phyloP scores from a whole-genome alignment of 2,329 filamentous ascomycete species.

The Diaporthe sp. region DNA sequence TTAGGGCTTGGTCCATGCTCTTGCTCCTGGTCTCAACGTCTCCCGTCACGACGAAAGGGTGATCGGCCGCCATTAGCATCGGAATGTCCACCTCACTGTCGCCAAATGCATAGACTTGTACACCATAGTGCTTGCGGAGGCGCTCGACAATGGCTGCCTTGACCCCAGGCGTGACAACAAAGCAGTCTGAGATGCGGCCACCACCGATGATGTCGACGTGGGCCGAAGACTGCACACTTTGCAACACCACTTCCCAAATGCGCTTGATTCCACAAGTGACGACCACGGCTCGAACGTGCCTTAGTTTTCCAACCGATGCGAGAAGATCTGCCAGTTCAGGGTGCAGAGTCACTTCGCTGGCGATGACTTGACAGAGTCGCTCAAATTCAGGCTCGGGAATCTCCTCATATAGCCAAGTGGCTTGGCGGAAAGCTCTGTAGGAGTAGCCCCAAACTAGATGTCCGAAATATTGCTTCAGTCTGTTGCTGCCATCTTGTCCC shows the following conservation, averaged over 20 bases:
- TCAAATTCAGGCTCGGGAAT: conserved; percentile 52
- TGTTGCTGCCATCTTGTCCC: conserved; percentile 28
- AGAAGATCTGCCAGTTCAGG: conserved; percentile 60
- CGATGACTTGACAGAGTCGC: conserved; percentile 55
- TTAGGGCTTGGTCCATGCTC: conserved; percentile 61
- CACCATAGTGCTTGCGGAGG: neutral
- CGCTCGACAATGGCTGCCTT: conserved; percentile 51
- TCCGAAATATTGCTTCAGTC: conserved; percentile 58
- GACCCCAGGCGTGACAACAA: conserved; percentile 60
- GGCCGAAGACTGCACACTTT: conserved; percentile 50
- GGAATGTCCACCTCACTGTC: conserved; percentile 16
- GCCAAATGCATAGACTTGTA: conserved; percentile 24
- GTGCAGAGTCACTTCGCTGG: conserved; percentile 53
- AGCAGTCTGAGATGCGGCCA: conserved; percentile 55
- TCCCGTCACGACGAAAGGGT: conserved; percentile 66
- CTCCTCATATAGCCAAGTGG: conserved; percentile 63
- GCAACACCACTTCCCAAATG: conserved; percentile 67
- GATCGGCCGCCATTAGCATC: conserved; percentile 52
- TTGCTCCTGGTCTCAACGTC: conserved; percentile 56
- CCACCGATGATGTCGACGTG: conserved; percentile 63
- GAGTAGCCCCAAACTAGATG: conserved; percentile 57
- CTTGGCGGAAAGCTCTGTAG: conserved; percentile 65
- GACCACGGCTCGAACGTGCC: conserved; percentile 58
- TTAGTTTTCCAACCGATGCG: conserved; percentile 39
- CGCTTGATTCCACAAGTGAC: conserved; percentile 64